A percentile compares a stretch with the other conserved stretches of the same genome.
Conservation (phyloP, 345 rosid species). For the Streptanthus diversifolius region DNA sequence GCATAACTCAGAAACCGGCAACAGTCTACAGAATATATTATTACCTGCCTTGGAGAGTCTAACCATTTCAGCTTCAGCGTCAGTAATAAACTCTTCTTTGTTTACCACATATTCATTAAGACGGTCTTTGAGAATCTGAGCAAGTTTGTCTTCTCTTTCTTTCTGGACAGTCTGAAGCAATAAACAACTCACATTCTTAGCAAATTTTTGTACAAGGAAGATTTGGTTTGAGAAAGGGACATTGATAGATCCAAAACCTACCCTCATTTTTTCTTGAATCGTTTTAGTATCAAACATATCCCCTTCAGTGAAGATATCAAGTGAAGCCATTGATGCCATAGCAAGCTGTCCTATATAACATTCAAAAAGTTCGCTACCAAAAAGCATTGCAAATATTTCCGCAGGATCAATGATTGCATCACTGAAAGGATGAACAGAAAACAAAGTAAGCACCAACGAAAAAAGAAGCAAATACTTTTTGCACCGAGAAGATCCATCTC, state of each 20-base stretch:
- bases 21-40: not conserved
- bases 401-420: conserved; percentile 95
- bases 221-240: not conserved
- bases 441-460: conserved; percentile 8
- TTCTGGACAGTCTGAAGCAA: conserved; percentile 73
- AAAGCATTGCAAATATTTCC: conserved; percentile 93
- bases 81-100: conserved; percentile 59
- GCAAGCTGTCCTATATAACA: conserved; percentile 96
- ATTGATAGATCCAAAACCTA: conserved; percentile 13
- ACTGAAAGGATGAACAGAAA: conserved; percentile 43
- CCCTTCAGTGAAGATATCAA: conserved; percentile 77
- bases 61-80: conserved; percentile 77
- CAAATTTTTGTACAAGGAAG: not conserved
- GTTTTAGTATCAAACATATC: conserved; percentile 80
- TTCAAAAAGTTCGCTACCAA: conserved; percentile 98
- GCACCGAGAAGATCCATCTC: conserved; percentile 4
- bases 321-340: conserved; percentile 99
- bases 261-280: conserved; percentile 93
- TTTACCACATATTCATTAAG: conserved; percentile 75
- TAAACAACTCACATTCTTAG: conserved; percentile 14
- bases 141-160: conserved; percentile 96
- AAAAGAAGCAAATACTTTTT: not conserved
- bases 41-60: conserved; percentile 87
- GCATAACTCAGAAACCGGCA: not conserved
- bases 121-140: conserved; percentile 57